Evolutionary conservation across 345 rosid species (phyloP), one percentile per base, ranked within the genome.

Genomic region (Lumnitzera littorea): DNA sequence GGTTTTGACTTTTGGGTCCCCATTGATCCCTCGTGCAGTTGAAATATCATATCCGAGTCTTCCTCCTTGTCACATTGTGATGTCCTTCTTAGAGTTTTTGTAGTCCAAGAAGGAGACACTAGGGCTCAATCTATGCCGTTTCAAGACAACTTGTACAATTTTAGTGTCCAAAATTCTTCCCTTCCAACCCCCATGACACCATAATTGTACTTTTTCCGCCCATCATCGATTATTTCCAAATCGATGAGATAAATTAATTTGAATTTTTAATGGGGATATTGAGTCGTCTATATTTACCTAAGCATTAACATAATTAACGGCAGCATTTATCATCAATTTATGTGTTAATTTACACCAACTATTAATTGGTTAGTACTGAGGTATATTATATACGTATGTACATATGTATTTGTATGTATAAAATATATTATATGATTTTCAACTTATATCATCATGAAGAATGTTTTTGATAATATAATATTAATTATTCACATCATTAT

Each of bases 71-170:
- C 54, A 56, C 16, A 25, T 48, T 16, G 13, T 11, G 14, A 27
- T 17, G 62, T 56, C 61, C 60, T 64, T 49, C 15, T 57, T 20
- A 49, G 50, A 56, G 56, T 13, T 29, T 16, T 56, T 64, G 68
- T 56, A 64, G 68, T 50, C 50, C 48, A 48, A 11, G 50, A 58
- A 56, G 68, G 62, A 48, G 62, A 64, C 68, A 64, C 49, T 31
- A 31, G 47, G 46, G 53, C 24, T 24, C 46, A 50, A 48, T 56
- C 4, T 31, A 46, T 50, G 61, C 41, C 57, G 31, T 24, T 54
- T 47, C 9, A 62, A 43, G 66, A 62, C 56, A 64, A 51, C 46
- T 15, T 23, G 61, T 57, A 50, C 68, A 31, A 12, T 49, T 58
- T 41, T 48, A 24, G 31, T 27, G 46, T 41, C n/a, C 47, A 43